Base-by-base conservation (phyloP, 148 eudicot genomes). In the Rheum nobile region DNA sequence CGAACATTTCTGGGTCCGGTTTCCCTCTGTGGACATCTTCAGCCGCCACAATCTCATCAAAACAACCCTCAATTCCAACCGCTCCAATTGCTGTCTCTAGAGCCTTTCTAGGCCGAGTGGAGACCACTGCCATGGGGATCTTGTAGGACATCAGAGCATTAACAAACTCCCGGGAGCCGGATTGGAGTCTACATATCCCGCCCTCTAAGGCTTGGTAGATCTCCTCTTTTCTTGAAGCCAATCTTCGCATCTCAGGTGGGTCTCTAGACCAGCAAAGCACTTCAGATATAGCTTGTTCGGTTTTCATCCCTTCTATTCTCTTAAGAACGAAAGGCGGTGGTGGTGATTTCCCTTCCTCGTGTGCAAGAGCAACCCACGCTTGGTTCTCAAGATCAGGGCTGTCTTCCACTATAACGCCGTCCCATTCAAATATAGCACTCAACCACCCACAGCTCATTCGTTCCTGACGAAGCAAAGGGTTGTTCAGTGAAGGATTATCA, bases 1-100 rank as follows among this genome's bases (percentile, higher is more conserved):
- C 76, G 82, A 91, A 94, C 98, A 94, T 94, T 78, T 94, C 98
- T 0, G 98, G 98, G 76, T 94, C 98, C 19, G 98, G 98, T 77
- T 90, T 94, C 31, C 98, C 98, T 78, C 97, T 81, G 42, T 91
- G 72, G 13, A 90, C 98, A 76, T 94, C 98, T 82, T 94, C 98
- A 0, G 97, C 88, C 1, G 91, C 82, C 21, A 94, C 98, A 71
- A 91, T 83, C 41, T 84, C 98, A 22, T 75, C 83, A 61, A 94
- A 94, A 0, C 82, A 88, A 52, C 88, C 93, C 77, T 91, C 87
- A 28, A 94, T 79, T 55, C 96, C 98, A 59, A 89, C 85, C 2
- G 77, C 82, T 34, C 85, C 82, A 44, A 88, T 91, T 35, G 96
- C 97, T 34, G 71, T 83, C 77, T 94, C 98, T n/a, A 91, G 71